Conservation (phyloP, 495 filamentous ascomycete genomes). For the Pseudevernia furfuracea region DNA sequence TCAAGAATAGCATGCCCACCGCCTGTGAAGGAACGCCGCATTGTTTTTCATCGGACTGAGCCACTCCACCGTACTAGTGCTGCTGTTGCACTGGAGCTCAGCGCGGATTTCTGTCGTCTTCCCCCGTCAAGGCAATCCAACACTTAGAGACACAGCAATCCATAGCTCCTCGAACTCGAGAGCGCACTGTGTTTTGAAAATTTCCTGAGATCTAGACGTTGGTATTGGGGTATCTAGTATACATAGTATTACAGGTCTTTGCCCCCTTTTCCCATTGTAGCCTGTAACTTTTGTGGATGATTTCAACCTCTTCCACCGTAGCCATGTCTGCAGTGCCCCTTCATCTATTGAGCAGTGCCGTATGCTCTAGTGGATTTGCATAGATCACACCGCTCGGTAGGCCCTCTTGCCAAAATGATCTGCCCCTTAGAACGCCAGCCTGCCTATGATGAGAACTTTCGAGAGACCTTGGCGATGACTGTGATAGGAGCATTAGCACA, state of each 20-base stretch:
- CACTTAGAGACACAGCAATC: neutral
- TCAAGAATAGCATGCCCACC: no score
- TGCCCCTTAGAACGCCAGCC: neutral
- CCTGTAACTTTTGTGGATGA: conserved; percentile 5
- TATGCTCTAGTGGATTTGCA: neutral
- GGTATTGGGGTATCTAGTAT: conserved; percentile 4
- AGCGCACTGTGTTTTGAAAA: neutral
- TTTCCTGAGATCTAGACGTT: neutral
- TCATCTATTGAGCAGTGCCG: neutral
- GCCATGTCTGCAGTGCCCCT: neutral
- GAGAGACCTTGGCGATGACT: conserved; percentile 97
- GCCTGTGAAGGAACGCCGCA: no score
- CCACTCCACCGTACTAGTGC: no score
- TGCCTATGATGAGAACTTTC: conserved; percentile 63
- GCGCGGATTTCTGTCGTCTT: no score
- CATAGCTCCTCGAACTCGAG: neutral
- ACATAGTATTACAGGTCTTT: conserved; percentile 7
- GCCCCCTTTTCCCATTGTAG: neutral
- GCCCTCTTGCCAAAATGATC: neutral
- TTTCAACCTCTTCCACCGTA: neutral
- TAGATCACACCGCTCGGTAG: neutral
- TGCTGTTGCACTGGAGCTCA: no score
- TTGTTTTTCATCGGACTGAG: no score
- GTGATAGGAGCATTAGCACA: conserved; percentile 7
- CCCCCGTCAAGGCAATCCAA: no score